Conservation (phyloP, 345 rosid genomes). For the Boechera divaricarpa region DNA sequence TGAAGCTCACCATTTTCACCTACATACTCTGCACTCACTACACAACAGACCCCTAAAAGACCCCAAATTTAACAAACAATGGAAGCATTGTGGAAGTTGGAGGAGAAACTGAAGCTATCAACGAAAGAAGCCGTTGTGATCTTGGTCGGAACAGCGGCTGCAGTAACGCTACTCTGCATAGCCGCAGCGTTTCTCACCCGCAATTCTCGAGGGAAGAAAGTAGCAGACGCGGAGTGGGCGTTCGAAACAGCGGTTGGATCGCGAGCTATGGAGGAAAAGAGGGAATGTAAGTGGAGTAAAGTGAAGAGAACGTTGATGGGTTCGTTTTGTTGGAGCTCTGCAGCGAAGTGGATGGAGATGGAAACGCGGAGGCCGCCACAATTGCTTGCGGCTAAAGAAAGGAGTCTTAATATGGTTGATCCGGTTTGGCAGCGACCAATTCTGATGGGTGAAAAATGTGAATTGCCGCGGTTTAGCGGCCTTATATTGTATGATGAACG, state of each 20-base stretch:
- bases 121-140: slow-evolving; percentile 58
- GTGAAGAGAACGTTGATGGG: slow-evolving; percentile 58
- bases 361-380: slow-evolving; percentile 18
- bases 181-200: slow-evolving; percentile 46
- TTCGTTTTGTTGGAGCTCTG: slow-evolving; percentile 77
- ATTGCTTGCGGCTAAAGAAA: slow-evolving; percentile 46
- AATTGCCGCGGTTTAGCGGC: slow-evolving; percentile 79
- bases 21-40: slow-evolving; percentile 28
- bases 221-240: slow-evolving; percentile 43
- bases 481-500: slow-evolving; percentile 74
- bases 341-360: slow-evolving; percentile 58
- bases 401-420: slow-evolving; percentile 63
- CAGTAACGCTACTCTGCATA: slow-evolving; percentile 54
- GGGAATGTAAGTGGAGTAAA: slow-evolving; percentile 47
- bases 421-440: slow-evolving; percentile 86
- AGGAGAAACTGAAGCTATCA: slow-evolving; percentile 68
- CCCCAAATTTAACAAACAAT: slow-evolving; percentile 35
- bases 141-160: slow-evolving; percentile 53
- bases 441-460: slow-evolving; percentile 88
- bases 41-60: not conserved
- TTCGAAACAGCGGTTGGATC: slow-evolving; percentile 2
- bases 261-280: slow-evolving; percentile 28
- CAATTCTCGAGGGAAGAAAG: slow-evolving; percentile 49
- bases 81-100: slow-evolving; percentile 77
- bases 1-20: slow-evolving; percentile 48